Evolutionary conservation across 176 grass and related monocot genomes (phyloP).

Genomic region (Eleusine indica): DNA sequence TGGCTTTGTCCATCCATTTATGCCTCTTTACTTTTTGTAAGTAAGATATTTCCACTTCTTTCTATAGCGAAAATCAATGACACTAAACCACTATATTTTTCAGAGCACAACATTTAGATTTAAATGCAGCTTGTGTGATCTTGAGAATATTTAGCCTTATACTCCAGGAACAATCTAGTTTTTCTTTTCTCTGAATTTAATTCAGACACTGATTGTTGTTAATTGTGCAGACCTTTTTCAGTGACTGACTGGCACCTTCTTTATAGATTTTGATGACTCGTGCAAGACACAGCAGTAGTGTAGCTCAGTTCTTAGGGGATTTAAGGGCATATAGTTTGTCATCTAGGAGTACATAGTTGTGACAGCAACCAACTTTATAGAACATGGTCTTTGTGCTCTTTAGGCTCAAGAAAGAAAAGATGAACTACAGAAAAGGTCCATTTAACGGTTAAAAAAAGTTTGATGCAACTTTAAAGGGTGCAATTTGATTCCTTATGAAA

Average conservation of each 20-base stretch:
- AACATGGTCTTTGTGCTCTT: neutral
- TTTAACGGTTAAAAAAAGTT: conserved; percentile 8
- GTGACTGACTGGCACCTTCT: neutral
- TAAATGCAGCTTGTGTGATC: neutral
- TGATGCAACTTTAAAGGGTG: conserved; percentile 18
- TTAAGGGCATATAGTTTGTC: neutral
- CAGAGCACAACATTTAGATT: neutral
- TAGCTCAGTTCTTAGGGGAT: neutral
- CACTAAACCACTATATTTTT: neutral
- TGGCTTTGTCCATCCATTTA: neutral
- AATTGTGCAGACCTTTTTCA: neutral
- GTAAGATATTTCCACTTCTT: neutral
- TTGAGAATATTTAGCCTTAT: neutral
- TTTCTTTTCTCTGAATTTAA: neutral
- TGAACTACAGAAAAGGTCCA: conserved; percentile 21
- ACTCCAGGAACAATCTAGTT: neutral
- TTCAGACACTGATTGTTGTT: neutral
- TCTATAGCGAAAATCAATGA: neutral
- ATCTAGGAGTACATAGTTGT: conserved; percentile 9
- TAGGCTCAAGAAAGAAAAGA: neutral
- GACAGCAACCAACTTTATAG: neutral
- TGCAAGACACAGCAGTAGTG: neutral
- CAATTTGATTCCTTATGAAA: conserved; percentile 28
- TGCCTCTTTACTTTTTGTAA: neutral
- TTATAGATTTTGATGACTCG: neutral